Percentiles rank a stretch among this genome's conserved stretches.
Evolutionary conservation across 108 stramenopile species (phyloP).

Genomic region (Phaeodactylum tricornutum): DNA sequence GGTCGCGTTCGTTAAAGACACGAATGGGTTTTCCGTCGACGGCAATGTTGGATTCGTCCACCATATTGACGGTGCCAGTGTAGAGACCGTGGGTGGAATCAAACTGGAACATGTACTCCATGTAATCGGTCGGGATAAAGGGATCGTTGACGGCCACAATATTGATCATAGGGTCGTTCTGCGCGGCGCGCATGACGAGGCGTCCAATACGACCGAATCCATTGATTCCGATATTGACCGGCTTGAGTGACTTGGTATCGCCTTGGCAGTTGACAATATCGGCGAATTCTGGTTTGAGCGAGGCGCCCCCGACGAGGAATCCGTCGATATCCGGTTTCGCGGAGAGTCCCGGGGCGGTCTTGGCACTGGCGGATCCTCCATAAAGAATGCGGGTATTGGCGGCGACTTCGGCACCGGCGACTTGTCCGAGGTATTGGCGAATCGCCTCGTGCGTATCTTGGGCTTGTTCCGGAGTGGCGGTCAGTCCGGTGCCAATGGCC

Average conservation of each 20-base stretch:
- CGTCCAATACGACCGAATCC: conserved; percentile 99
- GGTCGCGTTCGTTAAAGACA: conserved; percentile 89
- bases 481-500: conserved; percentile 98
- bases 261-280: conserved; percentile 90
- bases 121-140: conserved; percentile 78
- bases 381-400: conserved; percentile 85
- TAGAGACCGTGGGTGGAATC: conserved; percentile 93
- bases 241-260: conserved; percentile 43
- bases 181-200: conserved; percentile 95
- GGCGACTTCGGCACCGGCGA: conserved; percentile 83
- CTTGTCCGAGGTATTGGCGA: conserved; percentile 74
- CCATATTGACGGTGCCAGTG: conserved; percentile 55
- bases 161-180: conserved; percentile 82
- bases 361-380: conserved; percentile 88
- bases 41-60: conserved; percentile 70
- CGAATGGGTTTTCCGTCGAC: conserved; percentile 76
- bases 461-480: conserved; percentile 94
- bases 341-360: conserved; percentile 88
- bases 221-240: conserved; percentile 83
- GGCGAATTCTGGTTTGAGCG: conserved; percentile 94
- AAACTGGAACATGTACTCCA: conserved; percentile 95
- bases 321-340: conserved; percentile 97
- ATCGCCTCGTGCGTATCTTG: conserved; percentile 88
- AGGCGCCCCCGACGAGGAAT: conserved; percentile 98
- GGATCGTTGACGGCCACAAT: conserved; percentile 98